Percentiles rank a stretch among this genome's conserved stretches.
Evolutionary conservation across 371 early-diverging fungal species (phyloP).

Genomic region (Mortierella sp.): DNA sequence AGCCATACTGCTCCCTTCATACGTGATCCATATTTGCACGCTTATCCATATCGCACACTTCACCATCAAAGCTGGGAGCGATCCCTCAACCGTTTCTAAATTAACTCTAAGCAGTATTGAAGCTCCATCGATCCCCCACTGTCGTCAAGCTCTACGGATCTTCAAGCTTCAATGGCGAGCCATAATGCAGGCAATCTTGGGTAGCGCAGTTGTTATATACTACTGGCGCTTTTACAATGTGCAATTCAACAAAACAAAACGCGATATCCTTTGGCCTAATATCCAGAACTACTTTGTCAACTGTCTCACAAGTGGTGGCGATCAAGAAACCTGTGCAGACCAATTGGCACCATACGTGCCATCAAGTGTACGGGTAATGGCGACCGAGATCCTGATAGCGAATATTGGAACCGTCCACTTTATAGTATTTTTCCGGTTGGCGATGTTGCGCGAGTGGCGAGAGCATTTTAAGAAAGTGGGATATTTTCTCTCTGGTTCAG

Average conservation of each 20-base stretch:
- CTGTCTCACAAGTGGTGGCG: constrained; percentile 57
- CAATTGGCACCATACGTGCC: constrained; percentile 51
- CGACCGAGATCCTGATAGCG: constrained; percentile 65
- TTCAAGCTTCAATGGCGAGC: constrained; percentile 77
- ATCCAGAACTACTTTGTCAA: constrained; percentile 56
- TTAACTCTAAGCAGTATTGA: constrained; percentile 28
- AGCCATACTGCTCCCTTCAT: constrained; percentile 64
- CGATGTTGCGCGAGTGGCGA: constrained; percentile 67
- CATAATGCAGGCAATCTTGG: constrained; percentile 63
- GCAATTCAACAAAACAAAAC: constrained; percentile 58
- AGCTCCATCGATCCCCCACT: constrained; percentile 41
- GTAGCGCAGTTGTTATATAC: constrained; percentile 60
- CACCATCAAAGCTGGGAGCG: constrained; percentile 56
- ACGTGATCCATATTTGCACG: constrained; percentile 67
- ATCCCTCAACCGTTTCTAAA: constrained; percentile 61
- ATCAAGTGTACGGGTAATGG: constrained; percentile 64
- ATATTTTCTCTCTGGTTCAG: too few relatives aligned
- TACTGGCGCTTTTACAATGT: constrained; percentile 70
- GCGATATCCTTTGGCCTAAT: constrained; percentile 29
- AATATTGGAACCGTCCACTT: constrained; percentile 66
- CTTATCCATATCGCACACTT: constrained; percentile 70
- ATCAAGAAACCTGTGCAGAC: constrained; percentile 56
- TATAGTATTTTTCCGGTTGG: constrained; percentile 68
- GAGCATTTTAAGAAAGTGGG: constrained; percentile 34
- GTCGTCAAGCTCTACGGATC: constrained; percentile 65